Evolutionary conservation across 2,329 filamentous ascomycete species (phyloP), one percentile per base, ranked within the genome.

Genomic region (Aspergillus calidoustus): DNA sequence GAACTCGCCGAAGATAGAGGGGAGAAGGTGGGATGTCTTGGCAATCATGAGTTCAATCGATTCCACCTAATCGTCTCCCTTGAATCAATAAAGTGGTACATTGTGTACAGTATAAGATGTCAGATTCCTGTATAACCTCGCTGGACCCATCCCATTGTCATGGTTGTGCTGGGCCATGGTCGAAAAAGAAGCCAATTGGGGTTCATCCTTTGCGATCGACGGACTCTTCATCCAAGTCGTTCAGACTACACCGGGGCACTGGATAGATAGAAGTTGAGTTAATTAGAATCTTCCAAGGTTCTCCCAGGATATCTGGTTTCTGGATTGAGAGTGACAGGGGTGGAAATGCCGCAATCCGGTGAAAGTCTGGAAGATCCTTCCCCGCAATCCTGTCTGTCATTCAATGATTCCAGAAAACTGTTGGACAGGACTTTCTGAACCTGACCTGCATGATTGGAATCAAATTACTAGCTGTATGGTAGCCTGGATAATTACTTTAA

Each of bases 21-120:
- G 51, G 55, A 46, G 43, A 60, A 61, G 52, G 64, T 66, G 64
- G 64, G 64, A 61, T 57, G 54, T 64, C 65, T 67, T 66, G 65
- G 64, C 64, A 38, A 31, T 43, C 15, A 63, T 62, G 64, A 61
- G 38, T 13, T 28, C 25, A 28, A 28, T 4, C 25, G 25, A 28
- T 28, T 62, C 64, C 59, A 64, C 65, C 56, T 64, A 8, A 47
- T 60, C 28, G 30, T 44, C 23, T 51, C 47, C 3, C 50, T 49
- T 48, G 22, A 53, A 54, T 17, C 47, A 41, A 30, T 23, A 48
- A 46, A 48, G 34, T 55, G 41, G 5, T 31, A 54, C 8, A 13
- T 54, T 7, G 51, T 25, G 34, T 41, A 41, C 34, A 41, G 34
- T 11, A 41, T 41, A 5, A 41, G 34, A 41, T 41, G 34, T 15